phyloP scores from a whole-genome alignment of 176 grass and related monocot genomes.

The Triticum dicoccoides region DNA sequence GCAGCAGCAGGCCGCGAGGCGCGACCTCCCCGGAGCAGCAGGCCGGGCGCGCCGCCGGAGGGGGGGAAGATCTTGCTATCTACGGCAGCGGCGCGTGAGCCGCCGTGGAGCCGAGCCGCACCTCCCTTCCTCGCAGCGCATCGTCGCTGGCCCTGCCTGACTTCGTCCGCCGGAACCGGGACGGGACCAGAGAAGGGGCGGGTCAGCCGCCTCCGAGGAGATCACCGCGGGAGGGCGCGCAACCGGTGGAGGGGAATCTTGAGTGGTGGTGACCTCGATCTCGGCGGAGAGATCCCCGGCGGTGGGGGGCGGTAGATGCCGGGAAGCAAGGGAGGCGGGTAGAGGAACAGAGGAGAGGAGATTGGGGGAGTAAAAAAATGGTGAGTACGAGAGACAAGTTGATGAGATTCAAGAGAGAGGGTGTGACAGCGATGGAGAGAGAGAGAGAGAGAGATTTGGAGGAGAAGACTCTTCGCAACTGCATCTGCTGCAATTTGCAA shows the following conservation, averaged over 20 bases:
- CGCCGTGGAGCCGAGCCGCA: not conserved
- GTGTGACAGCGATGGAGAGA: not conserved
- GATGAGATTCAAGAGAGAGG: constrained; percentile 37
- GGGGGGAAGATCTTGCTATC: not conserved
- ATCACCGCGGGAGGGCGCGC: not conserved
- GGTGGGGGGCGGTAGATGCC: constrained; percentile 25
- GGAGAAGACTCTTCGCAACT: not conserved
- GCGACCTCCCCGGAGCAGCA: constrained; percentile 21
- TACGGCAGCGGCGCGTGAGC: not conserved
- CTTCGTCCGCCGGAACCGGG: not conserved
- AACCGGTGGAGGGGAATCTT: not conserved
- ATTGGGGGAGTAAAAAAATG: not conserved
- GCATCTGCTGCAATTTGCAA: not conserved
- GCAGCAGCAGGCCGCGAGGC: constrained; percentile 5
- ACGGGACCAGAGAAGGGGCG: not conserved
- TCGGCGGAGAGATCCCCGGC: not conserved
- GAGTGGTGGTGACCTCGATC: constrained; percentile 1
- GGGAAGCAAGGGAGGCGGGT: not conserved
- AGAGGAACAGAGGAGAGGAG: not conserved
- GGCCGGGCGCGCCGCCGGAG: not conserved
- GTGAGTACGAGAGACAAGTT: not conserved
- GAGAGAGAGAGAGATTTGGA: not conserved
- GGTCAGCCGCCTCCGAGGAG: not conserved
- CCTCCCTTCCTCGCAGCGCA: not conserved
- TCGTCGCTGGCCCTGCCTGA: not conserved